Conservation (phyloP, 805 yeast genomes). For the Dipodascus geniculatus region DNA sequence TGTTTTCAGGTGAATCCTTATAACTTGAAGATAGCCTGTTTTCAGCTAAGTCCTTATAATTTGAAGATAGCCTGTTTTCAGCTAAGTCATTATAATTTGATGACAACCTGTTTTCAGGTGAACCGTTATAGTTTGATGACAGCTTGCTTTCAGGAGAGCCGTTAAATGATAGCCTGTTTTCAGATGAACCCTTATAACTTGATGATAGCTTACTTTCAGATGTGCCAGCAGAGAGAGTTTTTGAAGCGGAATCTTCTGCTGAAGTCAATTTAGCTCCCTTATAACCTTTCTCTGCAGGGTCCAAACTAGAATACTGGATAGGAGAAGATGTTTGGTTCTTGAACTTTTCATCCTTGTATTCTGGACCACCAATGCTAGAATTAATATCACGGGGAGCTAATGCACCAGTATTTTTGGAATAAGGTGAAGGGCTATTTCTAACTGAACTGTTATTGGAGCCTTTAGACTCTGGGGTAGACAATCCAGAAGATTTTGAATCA, state of each 20-base stretch:
- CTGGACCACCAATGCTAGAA: not conserved
- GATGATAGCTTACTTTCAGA: too few species aligned
- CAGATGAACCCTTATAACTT: not conserved
- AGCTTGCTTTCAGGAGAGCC: not conserved
- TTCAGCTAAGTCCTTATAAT: too few species aligned
- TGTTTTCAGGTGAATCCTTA: not conserved
- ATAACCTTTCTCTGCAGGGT: not conserved
- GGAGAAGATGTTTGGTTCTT: not conserved
- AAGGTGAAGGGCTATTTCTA: not conserved
- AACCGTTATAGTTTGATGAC: too few species aligned
- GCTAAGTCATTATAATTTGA: too few species aligned
- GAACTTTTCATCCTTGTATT: not conserved
- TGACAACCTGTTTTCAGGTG: too few species aligned
- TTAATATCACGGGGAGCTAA: not conserved
- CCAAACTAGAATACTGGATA: not conserved
- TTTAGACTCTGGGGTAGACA: not conserved
- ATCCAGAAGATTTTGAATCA: not conserved
- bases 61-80: too few species aligned
- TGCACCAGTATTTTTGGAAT: not conserved
- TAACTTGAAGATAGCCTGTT: too few species aligned
- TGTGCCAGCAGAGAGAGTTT: not conserved
- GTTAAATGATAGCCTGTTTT: not conserved
- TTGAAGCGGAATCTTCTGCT: not conserved
- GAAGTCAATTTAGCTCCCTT: not conserved
- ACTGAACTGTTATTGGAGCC: not conserved